phyloP scores from a whole-genome alignment of 768 basidiomycete species.

The Collybia sordida region DNA sequence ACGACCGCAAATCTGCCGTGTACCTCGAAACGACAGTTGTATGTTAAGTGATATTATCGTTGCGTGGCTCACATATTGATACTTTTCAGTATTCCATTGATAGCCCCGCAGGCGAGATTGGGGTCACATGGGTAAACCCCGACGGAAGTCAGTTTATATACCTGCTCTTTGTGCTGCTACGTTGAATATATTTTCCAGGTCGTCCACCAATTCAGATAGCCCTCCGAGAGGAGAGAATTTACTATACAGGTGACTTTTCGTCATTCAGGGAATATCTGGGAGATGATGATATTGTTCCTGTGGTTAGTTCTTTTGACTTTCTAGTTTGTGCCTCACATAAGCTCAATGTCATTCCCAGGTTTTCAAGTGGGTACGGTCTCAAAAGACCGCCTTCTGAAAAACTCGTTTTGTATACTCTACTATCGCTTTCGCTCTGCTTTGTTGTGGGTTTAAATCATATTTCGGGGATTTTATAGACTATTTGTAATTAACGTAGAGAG shows the following conservation, averaged over 20 bases:
- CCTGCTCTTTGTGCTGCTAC: background rate
- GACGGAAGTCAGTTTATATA: constrained; percentile 13
- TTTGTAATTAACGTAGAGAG: no score
- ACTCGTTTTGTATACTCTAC: no score
- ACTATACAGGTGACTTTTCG: constrained; percentile 18
- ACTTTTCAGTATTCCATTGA: constrained; percentile 15
- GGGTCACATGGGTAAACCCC: constrained; percentile 19
- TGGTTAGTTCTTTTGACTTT: constrained; percentile 6
- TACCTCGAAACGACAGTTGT: constrained; percentile 18
- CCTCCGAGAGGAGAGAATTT: constrained; percentile 16
- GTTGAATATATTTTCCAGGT: constrained; percentile 1
- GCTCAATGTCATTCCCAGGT: constrained; percentile 1
- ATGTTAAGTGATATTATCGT: background rate
- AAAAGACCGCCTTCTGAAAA: background rate
- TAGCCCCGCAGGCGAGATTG: constrained; percentile 15
- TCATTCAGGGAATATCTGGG: constrained; percentile 12
- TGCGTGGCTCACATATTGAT: background rate
- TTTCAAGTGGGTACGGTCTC: constrained; percentile 10
- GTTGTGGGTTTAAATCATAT: no score
- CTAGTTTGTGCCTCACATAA: no score
- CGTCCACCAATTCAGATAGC: constrained; percentile 13
- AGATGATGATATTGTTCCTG: constrained; percentile 4
- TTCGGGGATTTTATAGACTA: no score
- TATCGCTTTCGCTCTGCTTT: no score
- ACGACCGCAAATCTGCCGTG: constrained; percentile 8